Evolutionary conservation across 1,284 basidiomycete genomes (phyloP).

Genomic region (Xerocomus nothofagi): DNA sequence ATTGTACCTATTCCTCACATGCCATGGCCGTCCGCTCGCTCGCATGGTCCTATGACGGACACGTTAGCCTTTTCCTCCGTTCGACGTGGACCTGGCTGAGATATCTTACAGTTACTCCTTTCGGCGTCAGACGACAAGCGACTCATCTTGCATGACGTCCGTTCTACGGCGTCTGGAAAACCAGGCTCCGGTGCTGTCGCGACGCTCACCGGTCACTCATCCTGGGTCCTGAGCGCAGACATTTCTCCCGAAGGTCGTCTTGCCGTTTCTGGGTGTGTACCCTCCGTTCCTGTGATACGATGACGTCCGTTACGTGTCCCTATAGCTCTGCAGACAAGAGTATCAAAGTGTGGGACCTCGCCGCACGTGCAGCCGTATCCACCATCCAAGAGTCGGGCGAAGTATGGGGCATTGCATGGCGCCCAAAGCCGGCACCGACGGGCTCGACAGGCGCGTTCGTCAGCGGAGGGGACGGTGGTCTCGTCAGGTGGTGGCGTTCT

Average conservation of each 20-base stretch:
- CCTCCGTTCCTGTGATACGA: not conserved
- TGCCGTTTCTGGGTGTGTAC: constrained; percentile 72
- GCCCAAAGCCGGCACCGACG: constrained; percentile 56
- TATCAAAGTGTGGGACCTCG: constrained; percentile 87
- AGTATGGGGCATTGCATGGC: constrained; percentile 86
- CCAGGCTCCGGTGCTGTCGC: constrained; percentile 76
- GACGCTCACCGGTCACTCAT: constrained; percentile 78
- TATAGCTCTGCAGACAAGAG: constrained; percentile 79
- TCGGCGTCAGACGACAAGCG: constrained; percentile 88
- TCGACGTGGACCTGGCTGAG: constrained; percentile 1
- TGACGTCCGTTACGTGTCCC: not conserved
- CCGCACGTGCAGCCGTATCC: constrained; percentile 72
- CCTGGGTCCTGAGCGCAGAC: constrained; percentile 81
- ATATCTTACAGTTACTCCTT: constrained; percentile 62
- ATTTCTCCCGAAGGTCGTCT: constrained; percentile 78
- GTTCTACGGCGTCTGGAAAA: constrained; percentile 53
- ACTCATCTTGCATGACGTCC: constrained; percentile 83
- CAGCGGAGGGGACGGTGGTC: constrained; percentile 77
- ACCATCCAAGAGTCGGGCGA: constrained; percentile 77
- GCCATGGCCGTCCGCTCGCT: constrained; percentile 82
- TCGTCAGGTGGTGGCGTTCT: constrained; percentile 74
- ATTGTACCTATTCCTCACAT: constrained; percentile 76
- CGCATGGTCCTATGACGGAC: constrained; percentile 80
- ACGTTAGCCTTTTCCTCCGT: constrained; percentile 40
- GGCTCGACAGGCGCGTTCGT: constrained; percentile 71